A percentile compares a stretch with the other conserved stretches of the same genome.
These are phyloP conservation scores for Xylona heveae DNA, from an alignment of 495 filamentous ascomycete species.

Conservation along the genomic window DNA sequence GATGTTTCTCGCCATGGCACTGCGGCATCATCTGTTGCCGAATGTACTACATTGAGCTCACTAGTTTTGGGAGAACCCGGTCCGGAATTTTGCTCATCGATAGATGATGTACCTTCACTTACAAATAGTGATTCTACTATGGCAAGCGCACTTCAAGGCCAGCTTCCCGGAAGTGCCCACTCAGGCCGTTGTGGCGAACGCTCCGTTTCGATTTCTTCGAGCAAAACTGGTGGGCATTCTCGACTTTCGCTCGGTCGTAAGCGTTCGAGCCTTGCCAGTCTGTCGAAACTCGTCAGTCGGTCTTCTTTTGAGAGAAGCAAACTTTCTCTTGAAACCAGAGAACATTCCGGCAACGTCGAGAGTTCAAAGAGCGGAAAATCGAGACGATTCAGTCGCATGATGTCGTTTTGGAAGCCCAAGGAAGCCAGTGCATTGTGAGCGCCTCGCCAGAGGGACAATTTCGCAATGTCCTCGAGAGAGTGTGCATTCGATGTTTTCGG, in stretches of 20 bases:
- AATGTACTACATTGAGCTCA: conserved; percentile 41
- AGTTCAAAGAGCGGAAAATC: conserved; percentile 36
- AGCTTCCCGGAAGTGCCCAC: conserved; percentile 8
- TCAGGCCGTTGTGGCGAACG: conserved; percentile 28
- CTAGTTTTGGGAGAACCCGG: conserved; percentile 38
- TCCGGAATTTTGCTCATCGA: conserved; percentile 46
- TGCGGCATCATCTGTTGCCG: conserved; percentile 45
- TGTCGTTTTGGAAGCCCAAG: conserved; percentile 61
- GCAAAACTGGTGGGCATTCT: too few relatives aligned
- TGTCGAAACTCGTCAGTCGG: conserved; percentile 63
- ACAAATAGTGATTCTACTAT: conserved; percentile 74
- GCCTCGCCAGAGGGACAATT: too few relatives aligned
- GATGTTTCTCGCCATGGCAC: conserved; percentile 51
- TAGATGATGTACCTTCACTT: conserved; percentile 73
- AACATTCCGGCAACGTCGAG: conserved; percentile 28
- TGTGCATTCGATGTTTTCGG: too few relatives aligned
- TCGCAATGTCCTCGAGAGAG: too few relatives aligned
- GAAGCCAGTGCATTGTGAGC: conserved; percentile 3
- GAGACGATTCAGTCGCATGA: conserved; percentile 54
- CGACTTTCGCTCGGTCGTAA: conserved; percentile 30
- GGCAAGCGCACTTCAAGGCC: conserved; percentile 35
- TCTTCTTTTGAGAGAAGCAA: conserved; percentile 64
- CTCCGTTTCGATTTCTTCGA: conserved; percentile 44
- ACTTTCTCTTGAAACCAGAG: conserved; percentile 49
- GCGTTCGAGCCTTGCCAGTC: conserved; percentile 63